Evolutionary conservation across 441 rosid genomes (phyloP), one percentile per base, ranked within the genome.

Genomic region (Rhodomyrtus psidioides): DNA sequence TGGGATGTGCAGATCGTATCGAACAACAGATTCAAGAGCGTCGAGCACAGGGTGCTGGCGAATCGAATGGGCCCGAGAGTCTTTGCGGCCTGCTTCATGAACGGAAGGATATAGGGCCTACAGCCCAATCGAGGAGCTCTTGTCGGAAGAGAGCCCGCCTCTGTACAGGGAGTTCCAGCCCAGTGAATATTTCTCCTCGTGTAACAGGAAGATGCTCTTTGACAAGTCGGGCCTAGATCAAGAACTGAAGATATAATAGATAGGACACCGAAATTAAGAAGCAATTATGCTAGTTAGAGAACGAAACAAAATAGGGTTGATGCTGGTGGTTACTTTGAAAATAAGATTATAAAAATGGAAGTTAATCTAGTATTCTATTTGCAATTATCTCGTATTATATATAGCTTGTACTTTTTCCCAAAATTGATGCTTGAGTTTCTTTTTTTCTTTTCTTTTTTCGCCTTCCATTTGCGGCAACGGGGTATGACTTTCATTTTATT

Each of bases 41-140:
- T 34, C 34, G 34, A 34, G 34, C 34, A 34, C 56, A 90, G 94
- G 54, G 98, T 93, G 24, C 75, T 92, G 59, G 91, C 93, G 6
- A 93, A 89, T 81, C 84, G 14, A 56, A 70, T 4, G 16, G 91
- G 87, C 15, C 92, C 95, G 0, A 89, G 96, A 86, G 84, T 95
- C 23, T 94, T 94, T 9, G 91, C 91, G 8, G 95, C 95, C 9
- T 86, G 93, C 88, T 92, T 94, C 58, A 87, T 93, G 58, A 89
- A 87, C 51, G 86, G 90, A n/a, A 74, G 60, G 21, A 27, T 85
- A 14, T 24, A 90, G 84, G 53, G 84, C 87, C 9, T 91, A 90
- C 53, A 93, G 92, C 54, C 96, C 96, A 51, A 91, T 93, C 81
- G 89, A 88, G 55, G 94, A 94, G 90, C 89, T 95, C 81, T 42